phyloP scores from a whole-genome alignment of 139 green algal genomes.

The Closterium sp. region DNA sequence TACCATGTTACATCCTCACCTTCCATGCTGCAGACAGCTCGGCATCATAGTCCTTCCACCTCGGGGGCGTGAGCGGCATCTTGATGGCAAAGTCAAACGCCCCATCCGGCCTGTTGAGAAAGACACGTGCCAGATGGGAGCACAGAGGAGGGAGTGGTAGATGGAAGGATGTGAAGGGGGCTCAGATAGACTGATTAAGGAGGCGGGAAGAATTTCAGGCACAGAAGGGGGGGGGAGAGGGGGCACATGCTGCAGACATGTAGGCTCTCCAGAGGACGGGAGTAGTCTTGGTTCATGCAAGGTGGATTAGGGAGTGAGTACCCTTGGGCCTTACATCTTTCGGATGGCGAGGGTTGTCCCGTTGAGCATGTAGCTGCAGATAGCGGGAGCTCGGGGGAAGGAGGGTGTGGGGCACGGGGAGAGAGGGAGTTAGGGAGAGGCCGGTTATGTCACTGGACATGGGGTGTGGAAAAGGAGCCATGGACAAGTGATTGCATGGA shows the following conservation, averaged over 20 bases:
- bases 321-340: background rate
- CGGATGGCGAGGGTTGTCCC: background rate
- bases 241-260: no score
- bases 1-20: background rate
- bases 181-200: no score
- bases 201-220: no score
- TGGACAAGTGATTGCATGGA: no score
- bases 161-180: no score
- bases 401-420: background rate
- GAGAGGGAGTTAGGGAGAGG: no score
- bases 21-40: conserved; percentile 75
- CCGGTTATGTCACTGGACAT: no score
- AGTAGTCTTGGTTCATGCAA: background rate
- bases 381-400: background rate
- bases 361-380: background rate
- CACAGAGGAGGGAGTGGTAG: background rate
- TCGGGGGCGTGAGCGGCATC: conserved; percentile 68
- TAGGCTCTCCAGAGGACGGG: no score
- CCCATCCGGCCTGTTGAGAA: background rate
- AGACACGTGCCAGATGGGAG: background rate
- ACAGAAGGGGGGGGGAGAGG: no score
- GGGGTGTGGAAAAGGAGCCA: no score
- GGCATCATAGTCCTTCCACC: conserved; percentile 81
- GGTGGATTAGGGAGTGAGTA: background rate
- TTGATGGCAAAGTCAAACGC: conserved; percentile 85